phyloP scores from a whole-genome alignment of 2,329 filamentous ascomycete species.

The Colletotrichum gigasporum region DNA sequence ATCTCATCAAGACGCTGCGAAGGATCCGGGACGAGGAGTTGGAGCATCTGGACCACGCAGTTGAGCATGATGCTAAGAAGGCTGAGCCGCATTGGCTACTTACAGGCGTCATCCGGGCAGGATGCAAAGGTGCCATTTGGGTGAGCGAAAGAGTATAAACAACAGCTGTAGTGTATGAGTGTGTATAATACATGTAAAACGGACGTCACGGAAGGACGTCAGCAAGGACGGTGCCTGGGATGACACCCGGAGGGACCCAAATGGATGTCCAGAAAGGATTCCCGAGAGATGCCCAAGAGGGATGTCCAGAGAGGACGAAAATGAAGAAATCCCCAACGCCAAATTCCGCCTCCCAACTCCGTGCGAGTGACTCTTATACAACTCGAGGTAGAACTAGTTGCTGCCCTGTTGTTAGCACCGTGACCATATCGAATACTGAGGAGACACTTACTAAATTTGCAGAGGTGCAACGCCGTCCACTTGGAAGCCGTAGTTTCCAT shows the following conservation, averaged over 20 bases:
- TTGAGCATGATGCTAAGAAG: constrained; percentile 91
- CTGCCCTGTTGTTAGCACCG: constrained; percentile 41
- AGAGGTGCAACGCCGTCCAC: constrained; percentile 95
- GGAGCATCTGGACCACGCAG: constrained; percentile 94
- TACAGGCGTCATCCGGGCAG: constrained; percentile 86
- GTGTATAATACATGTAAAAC: constrained; percentile 33
- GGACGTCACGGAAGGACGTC: no score
- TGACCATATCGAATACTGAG: background rate
- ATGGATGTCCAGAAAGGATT: no score
- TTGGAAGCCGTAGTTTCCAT: constrained; percentile 96
- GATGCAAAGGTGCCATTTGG: constrained; percentile 93
- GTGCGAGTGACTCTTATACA: background rate
- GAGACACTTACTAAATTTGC: constrained; percentile 88
- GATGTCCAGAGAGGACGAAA: constrained; percentile 8
- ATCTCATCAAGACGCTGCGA: constrained; percentile 78
- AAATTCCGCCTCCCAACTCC: background rate
- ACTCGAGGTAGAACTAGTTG: constrained; percentile 45
- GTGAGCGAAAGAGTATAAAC: constrained; percentile 78
- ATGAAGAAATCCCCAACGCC: background rate
- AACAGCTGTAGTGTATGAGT: constrained; percentile 28
- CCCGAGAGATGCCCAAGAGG: no score
- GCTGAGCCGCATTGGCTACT: constrained; percentile 90
- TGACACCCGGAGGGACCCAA: no score
- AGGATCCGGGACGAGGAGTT: constrained; percentile 94
- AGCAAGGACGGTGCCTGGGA: no score